Evolutionary conservation across 2,329 filamentous ascomycete species (phyloP).

Genomic region (Zasmidium citrigriseum): DNA sequence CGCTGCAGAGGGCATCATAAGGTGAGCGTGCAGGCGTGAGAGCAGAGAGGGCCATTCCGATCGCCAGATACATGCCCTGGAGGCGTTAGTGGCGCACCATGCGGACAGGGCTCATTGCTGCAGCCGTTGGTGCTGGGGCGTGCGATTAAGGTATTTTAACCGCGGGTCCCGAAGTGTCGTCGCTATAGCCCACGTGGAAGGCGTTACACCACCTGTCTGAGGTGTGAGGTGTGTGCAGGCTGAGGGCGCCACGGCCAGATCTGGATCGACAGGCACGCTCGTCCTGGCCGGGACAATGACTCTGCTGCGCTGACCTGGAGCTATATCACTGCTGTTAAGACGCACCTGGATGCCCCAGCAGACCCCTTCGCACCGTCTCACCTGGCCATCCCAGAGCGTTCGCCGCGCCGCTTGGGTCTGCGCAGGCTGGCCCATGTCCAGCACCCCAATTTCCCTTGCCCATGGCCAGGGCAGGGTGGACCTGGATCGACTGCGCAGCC

Average conservation of each 20-base stretch:
- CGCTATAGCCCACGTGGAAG: conserved; percentile 21
- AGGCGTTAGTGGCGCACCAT: conserved; percentile 10
- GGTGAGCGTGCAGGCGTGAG: too few species aligned
- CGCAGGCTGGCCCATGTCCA: conserved; percentile 8
- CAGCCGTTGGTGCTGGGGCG: conserved; percentile 5
- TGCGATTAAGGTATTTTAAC: conserved; percentile 9
- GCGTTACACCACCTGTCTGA: conserved; percentile 2
- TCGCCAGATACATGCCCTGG: conserved; percentile 12
- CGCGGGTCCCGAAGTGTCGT: conserved; percentile 13
- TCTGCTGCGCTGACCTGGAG: conserved; percentile 14
- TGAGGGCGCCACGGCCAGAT: conserved; percentile 14
- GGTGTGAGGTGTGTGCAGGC: conserved; percentile 1
- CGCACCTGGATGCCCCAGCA: not conserved
- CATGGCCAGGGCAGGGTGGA: not conserved
- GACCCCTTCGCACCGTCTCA: not conserved
- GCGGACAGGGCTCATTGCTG: conserved; percentile 15
- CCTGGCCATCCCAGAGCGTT: not conserved
- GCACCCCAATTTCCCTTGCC: conserved; percentile 2
- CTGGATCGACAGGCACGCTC: conserved; percentile 19
- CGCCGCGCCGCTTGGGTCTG: not conserved
- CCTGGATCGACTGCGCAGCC: not conserved
- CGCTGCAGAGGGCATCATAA: not conserved
- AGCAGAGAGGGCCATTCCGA: conserved; percentile 7
- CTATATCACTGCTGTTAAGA: conserved; percentile 12
- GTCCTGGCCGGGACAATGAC: conserved; percentile 12